Evolutionary conservation across 805 yeast genomes (phyloP), one percentile per base, ranked within the genome.

Genomic region (Grigorovia yakushimaensis): DNA sequence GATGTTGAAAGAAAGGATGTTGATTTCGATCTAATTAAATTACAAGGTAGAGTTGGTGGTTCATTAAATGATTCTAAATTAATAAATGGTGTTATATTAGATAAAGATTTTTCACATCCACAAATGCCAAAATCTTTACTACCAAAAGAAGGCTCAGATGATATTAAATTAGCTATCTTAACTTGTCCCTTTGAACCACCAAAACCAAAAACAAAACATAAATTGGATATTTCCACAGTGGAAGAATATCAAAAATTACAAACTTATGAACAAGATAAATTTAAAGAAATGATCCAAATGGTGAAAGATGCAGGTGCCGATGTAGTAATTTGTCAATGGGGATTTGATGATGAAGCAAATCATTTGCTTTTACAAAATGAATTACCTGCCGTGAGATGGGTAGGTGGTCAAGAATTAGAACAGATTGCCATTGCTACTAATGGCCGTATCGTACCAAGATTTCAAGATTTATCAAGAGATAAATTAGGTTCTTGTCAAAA

Each of bases 151-250:
- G 66, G 65, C 10, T 62, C 67, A 45, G 57, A 59, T 3, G 84
- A 88, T 66, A 95, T 88, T 54, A 88, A 86, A 65, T 76, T 93
- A 51, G 98, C 98, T 43, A 91, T 93, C 55, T 75, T 93, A 63
- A 93, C 99, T 2, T 91, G 98, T 72, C 98, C 99, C 58, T 93
- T 93, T 64, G 99, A 93, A 73, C 99, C 99, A 39, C 99, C 99
- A 59, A 93, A 93, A 71, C 99, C 99, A 56, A 93, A 93, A 73
- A 93, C 99, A 21, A 93, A 93, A 71, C 98, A 91, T 72, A 91
- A 91, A 75, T 75, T 91, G 59, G 96, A 91, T 65, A 91, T 91
- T 53, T 78, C 91, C 15, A 70, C 84, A n/a, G 96, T 88, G 19
- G 97, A 89, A 60, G 98, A 93, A 69, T 93, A 89, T 71, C 78